Conservation (phyloP, 2,329 filamentous ascomycete genomes). For the Trichophyton verrucosum region DNA sequence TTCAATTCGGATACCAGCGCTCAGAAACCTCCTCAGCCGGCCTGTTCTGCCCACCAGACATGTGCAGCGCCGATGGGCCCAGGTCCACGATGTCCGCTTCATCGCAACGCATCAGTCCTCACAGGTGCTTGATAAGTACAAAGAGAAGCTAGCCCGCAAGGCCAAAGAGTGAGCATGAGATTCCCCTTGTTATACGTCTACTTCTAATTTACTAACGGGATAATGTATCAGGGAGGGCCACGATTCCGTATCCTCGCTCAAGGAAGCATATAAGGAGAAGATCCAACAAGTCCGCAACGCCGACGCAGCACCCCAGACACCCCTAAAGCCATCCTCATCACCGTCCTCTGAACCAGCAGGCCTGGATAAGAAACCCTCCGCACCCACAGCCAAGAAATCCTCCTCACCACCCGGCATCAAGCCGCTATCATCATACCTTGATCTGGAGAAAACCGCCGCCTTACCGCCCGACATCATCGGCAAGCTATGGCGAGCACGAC, state of each 20-base stretch:
- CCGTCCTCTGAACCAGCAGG: constrained; percentile 19
- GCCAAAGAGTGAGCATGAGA: constrained; percentile 48
- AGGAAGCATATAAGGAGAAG: constrained; percentile 71
- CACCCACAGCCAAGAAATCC: constrained; percentile 12
- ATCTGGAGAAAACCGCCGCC: constrained; percentile 61
- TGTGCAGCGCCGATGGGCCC: constrained; percentile 70
- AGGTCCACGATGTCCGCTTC: constrained; percentile 84
- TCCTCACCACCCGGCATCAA: constrained; percentile 43
- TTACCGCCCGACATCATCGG: constrained; percentile 74
- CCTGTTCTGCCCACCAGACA: constrained; percentile 2
- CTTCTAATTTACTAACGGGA: background rate
- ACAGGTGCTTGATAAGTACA: constrained; percentile 70
- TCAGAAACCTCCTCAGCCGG: constrained; percentile 8
- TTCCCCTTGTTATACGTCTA: background rate
- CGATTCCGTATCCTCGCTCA: constrained; percentile 47
- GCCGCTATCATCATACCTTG: constrained; percentile 56
- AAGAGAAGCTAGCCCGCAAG: constrained; percentile 70
- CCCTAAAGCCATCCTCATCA: constrained; percentile 16
- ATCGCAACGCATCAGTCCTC: constrained; percentile 61
- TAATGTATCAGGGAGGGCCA: constrained; percentile 50
- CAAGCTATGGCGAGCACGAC: constrained; percentile 77
- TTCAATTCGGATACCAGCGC: constrained; percentile 7
- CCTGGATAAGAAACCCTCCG: constrained; percentile 12
- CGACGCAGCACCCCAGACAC: constrained; percentile 30
- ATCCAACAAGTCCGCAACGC: constrained; percentile 58